phyloP scores from a whole-genome alignment of 768 basidiomycete genomes.

The Naganishia randhawae region DNA sequence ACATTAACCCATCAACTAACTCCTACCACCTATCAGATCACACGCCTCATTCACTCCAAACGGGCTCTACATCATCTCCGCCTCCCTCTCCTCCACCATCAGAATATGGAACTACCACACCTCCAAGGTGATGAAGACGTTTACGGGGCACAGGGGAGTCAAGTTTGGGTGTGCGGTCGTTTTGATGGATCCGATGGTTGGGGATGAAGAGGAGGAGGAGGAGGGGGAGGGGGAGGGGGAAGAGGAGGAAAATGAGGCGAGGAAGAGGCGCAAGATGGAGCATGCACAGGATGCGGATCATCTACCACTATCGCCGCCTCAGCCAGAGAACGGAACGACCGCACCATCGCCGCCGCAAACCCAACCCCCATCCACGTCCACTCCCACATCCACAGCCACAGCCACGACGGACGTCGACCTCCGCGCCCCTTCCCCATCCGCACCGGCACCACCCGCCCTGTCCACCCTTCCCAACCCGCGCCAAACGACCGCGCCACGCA shows the following conservation, averaged over 20 bases:
- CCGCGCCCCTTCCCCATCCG: too few species aligned
- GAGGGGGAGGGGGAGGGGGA: neutral
- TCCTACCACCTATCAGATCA: constrained; percentile 56
- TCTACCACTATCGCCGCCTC: neutral
- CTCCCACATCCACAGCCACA: too few species aligned
- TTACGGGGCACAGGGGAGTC: constrained; percentile 73
- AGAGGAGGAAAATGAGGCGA: neutral
- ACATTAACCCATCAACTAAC: neutral
- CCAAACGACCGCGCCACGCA: too few species aligned
- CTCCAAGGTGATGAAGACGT: constrained; percentile 87
- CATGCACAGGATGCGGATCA: too few species aligned
- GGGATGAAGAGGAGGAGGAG: constrained; percentile 50
- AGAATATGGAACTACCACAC: constrained; percentile 91
- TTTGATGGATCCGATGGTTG: constrained; percentile 28
- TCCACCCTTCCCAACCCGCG: too few species aligned
- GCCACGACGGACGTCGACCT: too few species aligned
- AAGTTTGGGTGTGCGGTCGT: constrained; percentile 69
- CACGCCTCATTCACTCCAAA: constrained; percentile 90
- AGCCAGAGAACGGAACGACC: neutral
- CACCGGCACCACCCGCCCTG: too few species aligned
- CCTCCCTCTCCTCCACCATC: constrained; percentile 90
- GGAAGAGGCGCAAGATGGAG: neutral
- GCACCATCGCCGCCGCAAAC: too few species aligned
- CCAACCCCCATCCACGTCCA: too few species aligned
- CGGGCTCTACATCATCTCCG: constrained; percentile 78